phyloP scores from a whole-genome alignment of 768 basidiomycete genomes.

The Xerocomellus dryophilus region DNA sequence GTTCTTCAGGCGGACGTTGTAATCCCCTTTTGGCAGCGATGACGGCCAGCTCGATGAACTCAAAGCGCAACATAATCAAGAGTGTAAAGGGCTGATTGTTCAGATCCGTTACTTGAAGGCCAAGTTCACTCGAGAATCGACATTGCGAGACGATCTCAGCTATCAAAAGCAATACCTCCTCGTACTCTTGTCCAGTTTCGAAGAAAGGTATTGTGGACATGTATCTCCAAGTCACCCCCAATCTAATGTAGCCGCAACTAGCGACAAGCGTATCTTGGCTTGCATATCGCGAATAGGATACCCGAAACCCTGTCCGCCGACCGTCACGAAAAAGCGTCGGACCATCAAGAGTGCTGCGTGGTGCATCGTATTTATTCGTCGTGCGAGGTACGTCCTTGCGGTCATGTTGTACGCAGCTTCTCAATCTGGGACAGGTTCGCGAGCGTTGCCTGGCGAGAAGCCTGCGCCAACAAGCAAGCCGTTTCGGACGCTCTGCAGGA shows the following conservation, averaged over 20 bases:
- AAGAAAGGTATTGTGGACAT: conserved; percentile 54
- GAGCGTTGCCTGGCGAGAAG: conserved; percentile 61
- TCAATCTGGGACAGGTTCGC: conserved; percentile 44
- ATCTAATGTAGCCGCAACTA: conserved; percentile 25
- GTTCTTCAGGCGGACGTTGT: background rate
- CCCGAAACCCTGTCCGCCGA: conserved; percentile 41
- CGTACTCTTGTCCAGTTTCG: conserved; percentile 63
- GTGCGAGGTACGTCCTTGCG: conserved; percentile 51
- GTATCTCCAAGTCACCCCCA: background rate
- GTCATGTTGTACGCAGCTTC: background rate
- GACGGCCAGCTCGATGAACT: conserved; percentile 51
- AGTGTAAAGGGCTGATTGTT: conserved; percentile 86
- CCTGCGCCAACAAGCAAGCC: conserved; percentile 57
- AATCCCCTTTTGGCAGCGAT: conserved; percentile 39
- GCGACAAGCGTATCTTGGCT: conserved; percentile 69
- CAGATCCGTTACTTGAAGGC: conserved; percentile 92
- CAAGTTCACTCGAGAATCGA: conserved; percentile 82
- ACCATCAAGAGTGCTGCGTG: conserved; percentile 57
- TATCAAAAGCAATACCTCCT: conserved; percentile 91
- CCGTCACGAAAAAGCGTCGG: conserved; percentile 39
- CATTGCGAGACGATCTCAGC: conserved; percentile 68
- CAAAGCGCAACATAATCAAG: conserved; percentile 70
- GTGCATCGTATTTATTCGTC: conserved; percentile 61
- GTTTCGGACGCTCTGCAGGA: conserved; percentile 68
- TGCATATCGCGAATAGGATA: conserved; percentile 77